Evolutionary conservation across 176 grass and related monocot genomes (phyloP).

Genomic region (Zoysia pacifica): DNA sequence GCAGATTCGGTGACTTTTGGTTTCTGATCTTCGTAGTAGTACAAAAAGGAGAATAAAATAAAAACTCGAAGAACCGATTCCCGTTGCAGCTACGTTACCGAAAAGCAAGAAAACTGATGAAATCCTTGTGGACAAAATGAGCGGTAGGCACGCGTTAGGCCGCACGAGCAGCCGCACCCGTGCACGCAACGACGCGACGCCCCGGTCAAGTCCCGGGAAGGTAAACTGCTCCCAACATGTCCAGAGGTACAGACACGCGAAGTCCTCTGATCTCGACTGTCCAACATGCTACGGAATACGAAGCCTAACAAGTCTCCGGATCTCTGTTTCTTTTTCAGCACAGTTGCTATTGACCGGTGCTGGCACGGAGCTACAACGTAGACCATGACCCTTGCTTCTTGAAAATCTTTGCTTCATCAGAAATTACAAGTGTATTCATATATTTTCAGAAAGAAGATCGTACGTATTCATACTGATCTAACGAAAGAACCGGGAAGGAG

Average conservation of each 20-base stretch:
- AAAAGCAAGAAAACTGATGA: constrained; percentile 17
- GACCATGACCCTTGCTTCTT: neutral
- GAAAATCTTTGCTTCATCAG: neutral
- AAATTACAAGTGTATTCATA: too few species aligned
- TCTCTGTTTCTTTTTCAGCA: neutral
- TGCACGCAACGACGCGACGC: neutral
- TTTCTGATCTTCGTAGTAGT: constrained; percentile 5
- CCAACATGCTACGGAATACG: too few species aligned
- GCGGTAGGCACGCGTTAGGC: neutral
- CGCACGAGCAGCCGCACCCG: neutral
- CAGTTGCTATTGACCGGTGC: neutral
- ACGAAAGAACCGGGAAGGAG: neutral
- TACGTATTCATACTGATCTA: neutral
- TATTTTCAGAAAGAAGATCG: neutral
- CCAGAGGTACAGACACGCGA: neutral
- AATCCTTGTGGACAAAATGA: constrained; percentile 28
- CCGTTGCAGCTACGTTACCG: constrained; percentile 13
- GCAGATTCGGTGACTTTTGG: neutral
- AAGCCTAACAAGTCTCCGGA: neutral
- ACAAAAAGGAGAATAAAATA: neutral
- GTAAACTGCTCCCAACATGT: neutral
- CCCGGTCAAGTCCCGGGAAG: neutral
- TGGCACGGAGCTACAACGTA: too few species aligned
- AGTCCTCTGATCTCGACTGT: neutral
- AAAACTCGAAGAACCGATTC: neutral